Conservation (phyloP, 2,329 filamentous ascomycete genomes). For the Helotiales sp. region DNA sequence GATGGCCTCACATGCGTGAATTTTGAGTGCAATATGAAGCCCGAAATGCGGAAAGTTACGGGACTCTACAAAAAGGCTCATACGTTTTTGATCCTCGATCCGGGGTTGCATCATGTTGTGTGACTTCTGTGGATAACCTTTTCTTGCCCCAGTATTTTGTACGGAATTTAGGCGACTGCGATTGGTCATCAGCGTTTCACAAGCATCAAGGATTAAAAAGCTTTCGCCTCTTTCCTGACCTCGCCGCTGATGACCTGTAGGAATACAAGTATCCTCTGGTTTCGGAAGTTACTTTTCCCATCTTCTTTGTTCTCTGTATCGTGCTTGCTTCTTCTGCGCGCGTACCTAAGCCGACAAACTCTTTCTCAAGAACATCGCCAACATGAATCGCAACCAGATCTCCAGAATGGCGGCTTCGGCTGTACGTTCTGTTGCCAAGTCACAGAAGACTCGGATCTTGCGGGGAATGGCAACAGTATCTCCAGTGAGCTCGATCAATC, state of each 20-base stretch:
- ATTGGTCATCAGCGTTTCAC: not conserved
- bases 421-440: not conserved
- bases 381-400: slow-evolving; percentile 6
- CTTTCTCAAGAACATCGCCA: not conserved
- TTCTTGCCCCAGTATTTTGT: not conserved
- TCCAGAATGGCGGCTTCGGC: not conserved
- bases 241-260: not conserved
- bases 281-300: not conserved
- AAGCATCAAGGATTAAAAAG: not conserved
- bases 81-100: not conserved
- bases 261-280: not conserved
- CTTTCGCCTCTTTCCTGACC: not conserved
- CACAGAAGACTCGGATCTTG: not conserved
- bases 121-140: not conserved
- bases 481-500: slow-evolving; percentile 45
- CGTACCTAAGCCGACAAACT: not conserved
- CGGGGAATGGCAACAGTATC: slow-evolving; percentile 37
- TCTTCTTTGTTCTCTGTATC: not conserved
- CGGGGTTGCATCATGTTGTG: not conserved
- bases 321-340: not conserved
- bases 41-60: not conserved
- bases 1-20: not conserved
- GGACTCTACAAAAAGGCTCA: not conserved
- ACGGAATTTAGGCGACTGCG: not conserved
- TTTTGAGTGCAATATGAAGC: not conserved